Conservation (phyloP, 225 moss, liverwort and hornwort species). For the Sphagnum contortum region DNA sequence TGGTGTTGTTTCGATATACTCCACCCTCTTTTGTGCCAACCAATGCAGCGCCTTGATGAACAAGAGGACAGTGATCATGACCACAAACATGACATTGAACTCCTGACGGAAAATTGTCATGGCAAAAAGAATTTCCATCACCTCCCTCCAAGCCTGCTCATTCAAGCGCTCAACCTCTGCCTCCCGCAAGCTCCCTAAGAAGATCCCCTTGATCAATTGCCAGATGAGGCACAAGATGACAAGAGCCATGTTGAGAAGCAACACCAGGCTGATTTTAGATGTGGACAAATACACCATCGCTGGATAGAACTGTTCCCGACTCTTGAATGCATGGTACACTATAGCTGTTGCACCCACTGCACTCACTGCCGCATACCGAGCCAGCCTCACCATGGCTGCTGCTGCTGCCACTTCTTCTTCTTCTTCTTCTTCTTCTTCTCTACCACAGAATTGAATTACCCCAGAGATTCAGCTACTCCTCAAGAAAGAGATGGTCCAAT, state of each 20-base stretch:
- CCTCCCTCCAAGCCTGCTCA: slow-evolving; percentile 98
- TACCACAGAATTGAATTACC: no score
- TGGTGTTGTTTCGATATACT: slow-evolving; percentile 98
- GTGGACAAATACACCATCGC: slow-evolving; percentile 98
- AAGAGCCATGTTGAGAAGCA: slow-evolving; percentile 90
- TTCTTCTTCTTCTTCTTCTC: no score
- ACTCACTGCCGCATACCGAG: slow-evolving; percentile 86
- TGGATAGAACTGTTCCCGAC: slow-evolving; percentile 95
- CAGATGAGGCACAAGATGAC: slow-evolving; percentile 90
- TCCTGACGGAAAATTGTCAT: slow-evolving; percentile 99
- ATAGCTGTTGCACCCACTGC: slow-evolving; percentile 74
- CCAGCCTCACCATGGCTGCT: slow-evolving; percentile 80
- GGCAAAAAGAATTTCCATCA: slow-evolving; percentile 99
- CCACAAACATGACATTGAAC: slow-evolving; percentile 89
- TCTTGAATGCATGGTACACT: slow-evolving; percentile 82
- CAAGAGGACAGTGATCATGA: slow-evolving; percentile 82
- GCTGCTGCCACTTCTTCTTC: no score
- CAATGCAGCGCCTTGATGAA: slow-evolving; percentile 99
- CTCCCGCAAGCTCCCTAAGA: slow-evolving; percentile 81
- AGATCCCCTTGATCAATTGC: slow-evolving; percentile 92
- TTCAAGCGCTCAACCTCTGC: slow-evolving; percentile 97
- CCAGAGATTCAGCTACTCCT: no score
- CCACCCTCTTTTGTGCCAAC: slow-evolving; percentile 98
- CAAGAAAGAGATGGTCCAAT: no score
- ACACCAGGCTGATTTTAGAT: slow-evolving; percentile 89